phyloP scores from a whole-genome alignment of 2,329 filamentous ascomycete species.

The Calycina herbarum region DNA sequence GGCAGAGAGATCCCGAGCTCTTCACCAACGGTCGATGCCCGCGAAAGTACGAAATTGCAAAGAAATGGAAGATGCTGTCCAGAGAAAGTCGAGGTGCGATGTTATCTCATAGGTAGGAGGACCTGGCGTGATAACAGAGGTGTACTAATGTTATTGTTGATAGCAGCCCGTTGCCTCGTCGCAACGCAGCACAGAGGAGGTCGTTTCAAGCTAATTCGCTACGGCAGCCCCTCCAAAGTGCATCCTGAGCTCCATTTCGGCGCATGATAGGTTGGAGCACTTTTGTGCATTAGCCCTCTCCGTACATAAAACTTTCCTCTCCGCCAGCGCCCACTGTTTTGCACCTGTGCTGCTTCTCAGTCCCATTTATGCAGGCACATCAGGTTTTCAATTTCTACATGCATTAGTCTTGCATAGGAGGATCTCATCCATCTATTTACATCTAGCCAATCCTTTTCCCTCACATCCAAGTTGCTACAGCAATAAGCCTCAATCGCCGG shows the following conservation, averaged over 20 bases:
- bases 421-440: neutral
- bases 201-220: neutral
- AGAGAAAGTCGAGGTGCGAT: neutral
- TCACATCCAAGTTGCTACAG: neutral
- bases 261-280: neutral
- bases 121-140: neutral
- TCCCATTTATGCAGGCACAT: slow-evolving; percentile 1
- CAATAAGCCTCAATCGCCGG: neutral
- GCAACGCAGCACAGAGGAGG: neutral
- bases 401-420: neutral
- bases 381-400: neutral
- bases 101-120: neutral
- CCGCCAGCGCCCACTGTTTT: neutral
- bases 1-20: neutral
- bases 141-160: neutral
- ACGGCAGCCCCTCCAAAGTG: neutral
- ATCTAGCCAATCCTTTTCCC: neutral
- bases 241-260: neutral
- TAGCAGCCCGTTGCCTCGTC: neutral
- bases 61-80: neutral
- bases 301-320: neutral
- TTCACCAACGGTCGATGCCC: neutral
- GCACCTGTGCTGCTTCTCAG: neutral
- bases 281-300: neutral
- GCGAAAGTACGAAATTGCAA: neutral